Evolutionary conservation across 352 stramenopile genomes (phyloP), one percentile per base, ranked within the genome.

Genomic region (Globisporangium iwayamae): DNA sequence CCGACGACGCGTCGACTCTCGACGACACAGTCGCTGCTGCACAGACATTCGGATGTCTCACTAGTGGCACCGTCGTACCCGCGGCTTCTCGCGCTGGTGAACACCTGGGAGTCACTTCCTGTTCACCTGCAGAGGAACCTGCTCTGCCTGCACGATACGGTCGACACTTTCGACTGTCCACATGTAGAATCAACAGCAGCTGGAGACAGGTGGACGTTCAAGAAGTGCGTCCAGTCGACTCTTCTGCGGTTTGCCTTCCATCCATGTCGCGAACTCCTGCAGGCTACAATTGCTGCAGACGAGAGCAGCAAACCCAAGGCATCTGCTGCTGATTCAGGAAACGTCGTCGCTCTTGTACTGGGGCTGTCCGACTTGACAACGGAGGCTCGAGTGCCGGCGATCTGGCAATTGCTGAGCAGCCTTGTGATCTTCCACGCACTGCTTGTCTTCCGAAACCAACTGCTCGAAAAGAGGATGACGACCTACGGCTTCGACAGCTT

Each of bases 401-500:
- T 56, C 6, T 52, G 73, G 75, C 63, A 75, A 18, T 41, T 77
- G 5, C 30, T 90, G 9, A 80, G 60, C 18, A 59, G 68, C 1
- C 63, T 90, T 8, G 57, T 86, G 9, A 46, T 88, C 13, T 85
- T 78, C 38, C 81, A 90, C 18, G 22, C 73, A 0, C 57, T 73
- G 53, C 51, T 81, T 14, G 28, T 76, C 5, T 83, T 76, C 28
- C 63, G 48, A 16, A 4, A 38, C 8, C 30, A 25, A 28, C 25
- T 28, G 25, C 25, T 28, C 25, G 25, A 28, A 28, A 28, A 28
- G 25, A 28, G 25, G n/a, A 22, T 10, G 13, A 39, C 3, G 11
- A 25, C 2, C 11, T 59, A 60, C 51, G 32, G 56, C 14, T 46
- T 55, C 16, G 63, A 69, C 10, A n/a, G 8, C 36, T 69, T 63